Base-by-base conservation (phyloP, 306 rosid genomes). In the Cicer cuneatum region DNA sequence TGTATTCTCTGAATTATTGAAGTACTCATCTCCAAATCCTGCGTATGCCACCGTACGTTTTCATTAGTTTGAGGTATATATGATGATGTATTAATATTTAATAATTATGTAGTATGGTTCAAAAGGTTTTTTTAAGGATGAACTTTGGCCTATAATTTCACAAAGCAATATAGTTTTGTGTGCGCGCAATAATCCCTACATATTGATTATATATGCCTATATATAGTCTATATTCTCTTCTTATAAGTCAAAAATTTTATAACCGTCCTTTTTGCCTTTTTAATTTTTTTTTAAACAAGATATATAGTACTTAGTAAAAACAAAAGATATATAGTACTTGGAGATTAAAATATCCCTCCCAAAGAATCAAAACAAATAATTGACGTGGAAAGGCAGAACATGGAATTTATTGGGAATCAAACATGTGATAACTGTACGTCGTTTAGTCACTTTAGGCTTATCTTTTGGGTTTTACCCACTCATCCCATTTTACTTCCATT, bases 1-100 rank as follows among this genome's bases (percentile, higher is more conserved):
- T 24, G 12, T 56, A 4, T 45, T 52, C 15, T 18, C 83, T 39
- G 68, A 19, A 37, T 16, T 18, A 8, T 71, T 66, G 62, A 85
- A 82, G 76, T 76, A 83, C 10, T 78, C 86, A 13, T 14, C 74
- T 15, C 83, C 83, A 72, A 85, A 83, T 43, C 82, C 88, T 87
- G 68, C 7, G 7, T 9, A 4, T 7, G 2, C 15, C 52, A 16
- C 14, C 7, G 3, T 39, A 19, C 9, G 21, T 61, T 52, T 24
- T 10, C 7, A 10, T 72, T 53, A 79, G 46, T 65, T 71, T 72
- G 19, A 19, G n/a, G 48, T 58, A n/a, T n/a, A n/a, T n/a, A 16
- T 62, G 24, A 14, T 62, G 6, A 35, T 1, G 12, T 11, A 58
- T 29, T 58, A 29, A 33, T 56, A 10, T 48, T 48, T 6, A 48